Base-by-base conservation (phyloP, 768 basidiomycete species). In the Dendrothele bispora region DNA sequence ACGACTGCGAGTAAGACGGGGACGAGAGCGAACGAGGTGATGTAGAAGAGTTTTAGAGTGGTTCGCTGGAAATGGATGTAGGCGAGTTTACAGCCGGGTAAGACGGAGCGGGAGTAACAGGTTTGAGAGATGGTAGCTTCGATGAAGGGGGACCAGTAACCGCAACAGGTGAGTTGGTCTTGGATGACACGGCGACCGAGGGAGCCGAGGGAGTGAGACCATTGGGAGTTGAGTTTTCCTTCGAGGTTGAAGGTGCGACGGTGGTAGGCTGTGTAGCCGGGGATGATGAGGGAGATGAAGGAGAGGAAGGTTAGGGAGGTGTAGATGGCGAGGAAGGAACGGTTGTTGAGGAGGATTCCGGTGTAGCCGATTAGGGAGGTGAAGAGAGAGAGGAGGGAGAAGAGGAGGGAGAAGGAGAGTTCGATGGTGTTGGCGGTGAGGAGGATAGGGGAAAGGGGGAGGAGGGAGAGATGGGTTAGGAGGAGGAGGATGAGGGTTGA, bases 291-390 rank as follows among this genome's bases (percentile, higher is more conserved):
- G 46, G 89, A 68, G 12, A 71, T 81, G 62, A 91, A 84, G 48
- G 77, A 79, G 58, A 85, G 68, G 89, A 89, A 92, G 38, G 86
- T 77, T 32, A 86, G 63, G 64, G 89, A 87, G 55, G 86, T 75
- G 69, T 89, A 91, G 43, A 84, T 63, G 30, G 88, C 87, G 53
- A 91, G 78, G 76, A 92, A 91, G 32, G 80, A 69, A 50, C 89
- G 87, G 62, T 89, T 88, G 74, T 92, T 92, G 59, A 91, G 80
- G 22, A 92, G 69, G 61, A 91, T 81, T 25, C 89, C 89, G 20
- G 88, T 75, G 78, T 83, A 89, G 40, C 89, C 89, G 59, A 91
- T 67, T 46, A 88, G 56, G 17, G 86, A 78, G 26, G 86, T 87
- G 55, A 87, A 61, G 27, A 86, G 60, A 44, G 78, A 83, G 7